Percentiles rank a stretch among this genome's conserved stretches.
Conservation (phyloP, 2,329 filamentous ascomycete species). For the Penicillium brevicompactum region DNA sequence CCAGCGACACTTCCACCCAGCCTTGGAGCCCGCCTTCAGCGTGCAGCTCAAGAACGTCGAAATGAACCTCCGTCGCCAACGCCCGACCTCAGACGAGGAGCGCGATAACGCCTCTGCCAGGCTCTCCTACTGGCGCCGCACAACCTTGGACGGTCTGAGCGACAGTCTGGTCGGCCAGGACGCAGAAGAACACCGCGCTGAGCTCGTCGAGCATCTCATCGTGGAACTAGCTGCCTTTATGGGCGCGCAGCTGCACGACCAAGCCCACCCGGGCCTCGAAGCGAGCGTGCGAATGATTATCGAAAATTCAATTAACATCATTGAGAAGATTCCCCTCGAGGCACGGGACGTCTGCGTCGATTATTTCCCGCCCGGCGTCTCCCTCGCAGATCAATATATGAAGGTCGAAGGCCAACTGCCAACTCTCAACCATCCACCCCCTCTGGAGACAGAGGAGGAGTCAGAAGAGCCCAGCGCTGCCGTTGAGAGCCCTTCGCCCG, state of each 20-base stretch:
- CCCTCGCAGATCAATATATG: slow-evolving; percentile 74
- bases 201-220: slow-evolving; percentile 71
- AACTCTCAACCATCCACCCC: slow-evolving; percentile 46
- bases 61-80: slow-evolving; percentile 78
- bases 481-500: slow-evolving; percentile 17
- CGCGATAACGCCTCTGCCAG: slow-evolving; percentile 84
- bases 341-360: slow-evolving; percentile 86
- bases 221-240: slow-evolving; percentile 69
- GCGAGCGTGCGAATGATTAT: slow-evolving; percentile 90
- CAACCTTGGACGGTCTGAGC: slow-evolving; percentile 87
- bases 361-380: slow-evolving; percentile 77
- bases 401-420: slow-evolving; percentile 75
- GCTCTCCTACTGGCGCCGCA: slow-evolving; percentile 88
- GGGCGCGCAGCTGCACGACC: slow-evolving; percentile 72
- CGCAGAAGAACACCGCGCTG: slow-evolving; percentile 65
- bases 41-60: slow-evolving; percentile 82
- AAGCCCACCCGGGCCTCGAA: slow-evolving; percentile 78
- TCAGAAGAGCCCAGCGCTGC: slow-evolving; percentile 23
- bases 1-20: slow-evolving; percentile 88
- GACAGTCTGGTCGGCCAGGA: slow-evolving; percentile 67
- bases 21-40: slow-evolving; percentile 75
- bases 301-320: slow-evolving; percentile 83
- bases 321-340: slow-evolving; percentile 83
- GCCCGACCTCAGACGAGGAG: slow-evolving; percentile 76
- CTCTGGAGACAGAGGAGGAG: slow-evolving; percentile 16